phyloP scores from a whole-genome alignment of 2,329 filamentous ascomycete species.

The Aspergillus tamarii region DNA sequence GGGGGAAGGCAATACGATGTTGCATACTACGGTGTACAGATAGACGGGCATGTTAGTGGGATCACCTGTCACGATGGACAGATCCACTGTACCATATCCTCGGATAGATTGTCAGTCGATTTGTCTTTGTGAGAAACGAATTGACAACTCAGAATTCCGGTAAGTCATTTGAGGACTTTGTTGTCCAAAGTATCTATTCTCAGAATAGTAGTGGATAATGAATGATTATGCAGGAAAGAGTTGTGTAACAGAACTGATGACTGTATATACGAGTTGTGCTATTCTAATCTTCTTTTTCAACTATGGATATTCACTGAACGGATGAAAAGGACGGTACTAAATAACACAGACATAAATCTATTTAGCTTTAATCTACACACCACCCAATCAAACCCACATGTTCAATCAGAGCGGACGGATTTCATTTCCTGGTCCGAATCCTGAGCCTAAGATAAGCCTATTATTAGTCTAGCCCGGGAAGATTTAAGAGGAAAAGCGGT shows the following conservation, averaged over 20 bases:
- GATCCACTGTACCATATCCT: constrained; percentile 5
- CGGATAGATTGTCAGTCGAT: constrained; percentile 8
- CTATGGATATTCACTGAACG: background rate
- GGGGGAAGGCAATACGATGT: background rate
- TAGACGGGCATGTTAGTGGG: background rate
- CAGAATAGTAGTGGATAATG: background rate
- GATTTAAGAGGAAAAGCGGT: background rate
- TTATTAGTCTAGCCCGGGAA: constrained; percentile 1
- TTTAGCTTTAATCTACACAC: background rate
- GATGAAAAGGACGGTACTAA: background rate
- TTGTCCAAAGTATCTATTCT: background rate
- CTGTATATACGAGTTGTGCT: constrained; percentile 1
- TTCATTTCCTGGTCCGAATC: constrained; percentile 4
- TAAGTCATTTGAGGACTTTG: constrained; percentile 3
- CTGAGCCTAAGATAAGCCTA: constrained; percentile 3
- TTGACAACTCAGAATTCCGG: constrained; percentile 8
- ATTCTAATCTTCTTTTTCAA: background rate
- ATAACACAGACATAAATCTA: background rate
- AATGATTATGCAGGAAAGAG: background rate
- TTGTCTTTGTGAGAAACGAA: background rate
- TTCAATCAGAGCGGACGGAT: constrained; percentile 10
- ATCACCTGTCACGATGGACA: constrained; percentile 7
- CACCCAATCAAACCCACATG: background rate
- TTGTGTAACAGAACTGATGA: background rate
- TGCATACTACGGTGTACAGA: background rate